Evolutionary conservation across 1,139 yeast genomes (phyloP), one percentile per base, ranked within the genome.

Genomic region (Saccharomycopsis hybrid): DNA sequence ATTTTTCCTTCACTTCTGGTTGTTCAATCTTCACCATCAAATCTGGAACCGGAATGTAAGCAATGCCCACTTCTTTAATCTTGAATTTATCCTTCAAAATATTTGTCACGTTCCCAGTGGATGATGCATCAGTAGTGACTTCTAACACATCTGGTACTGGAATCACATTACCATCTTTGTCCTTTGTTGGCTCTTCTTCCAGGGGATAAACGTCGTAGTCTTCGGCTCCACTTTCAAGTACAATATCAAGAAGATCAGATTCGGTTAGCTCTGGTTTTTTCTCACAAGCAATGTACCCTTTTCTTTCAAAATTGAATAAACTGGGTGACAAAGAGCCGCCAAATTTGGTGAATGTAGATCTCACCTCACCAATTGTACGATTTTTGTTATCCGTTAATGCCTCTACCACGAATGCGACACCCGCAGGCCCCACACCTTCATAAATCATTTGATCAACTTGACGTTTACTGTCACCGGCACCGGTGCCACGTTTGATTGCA

Each of bases 371-470:
- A 31, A 89, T 77, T 0, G 97, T 83, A 50, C 97, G 71, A 51
- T 85, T 82, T 65, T 85, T 87, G 65, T 88, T 92, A 64, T 90
- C 97, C 0, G 97, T 90, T 48, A 81, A 71, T 0, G 95, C 90
- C 60, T 87, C 96, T 5, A 89, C 78, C 3, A 92, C 77, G 48
- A 89, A 72, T 0, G 96, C 88, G 2, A 86, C 87, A 0, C 96
- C 96, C 2, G 90, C 95, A 0, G 97, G 96, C 0, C 94, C 97
- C 66, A 89, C 72, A 28, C 92, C 96, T 64, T 92, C 98, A 65
- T 90, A 92, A n/a, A 77, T 57, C 41, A 66, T 67, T 13, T 62
- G 62, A 18, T 71, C 58, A 62, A 76, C 57, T 62, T 77, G 67
- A 55, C 64, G 57, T 51, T 63, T 64, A 1, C 63, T 61, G 30